Conservation (phyloP, 2,329 filamentous ascomycete species). For the Diaporthe sp. region DNA sequence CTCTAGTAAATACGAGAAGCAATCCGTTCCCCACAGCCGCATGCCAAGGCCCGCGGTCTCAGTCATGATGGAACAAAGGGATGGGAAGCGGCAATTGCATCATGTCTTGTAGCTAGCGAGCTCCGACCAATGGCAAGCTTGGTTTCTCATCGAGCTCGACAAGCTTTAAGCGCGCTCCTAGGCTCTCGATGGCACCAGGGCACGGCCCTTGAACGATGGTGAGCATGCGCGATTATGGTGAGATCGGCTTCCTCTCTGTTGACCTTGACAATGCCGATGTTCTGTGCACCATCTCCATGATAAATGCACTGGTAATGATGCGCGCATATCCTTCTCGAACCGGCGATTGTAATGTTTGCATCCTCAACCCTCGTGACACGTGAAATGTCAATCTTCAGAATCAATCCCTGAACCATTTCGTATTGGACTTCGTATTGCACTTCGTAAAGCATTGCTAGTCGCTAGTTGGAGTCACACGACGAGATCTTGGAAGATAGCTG, state of each 20-base stretch:
- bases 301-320: background rate
- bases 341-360: background rate
- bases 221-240: background rate
- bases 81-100: background rate
- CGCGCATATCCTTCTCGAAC: background rate
- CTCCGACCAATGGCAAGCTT: conserved; percentile 3
- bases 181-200: background rate
- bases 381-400: background rate
- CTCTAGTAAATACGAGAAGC: background rate
- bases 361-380: background rate
- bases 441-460: too few species aligned
- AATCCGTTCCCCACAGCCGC: background rate
- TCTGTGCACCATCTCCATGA: background rate
- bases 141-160: background rate
- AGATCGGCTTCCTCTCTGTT: background rate
- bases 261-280: background rate
- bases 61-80: conserved; percentile 19
- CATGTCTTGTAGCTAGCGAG: background rate
- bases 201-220: background rate
- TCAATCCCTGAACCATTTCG: background rate
- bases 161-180: background rate
- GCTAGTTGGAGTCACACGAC: background rate
- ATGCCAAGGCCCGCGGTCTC: conserved; percentile 10
- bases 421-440: background rate
- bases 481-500: background rate